Conservation (phyloP, 75 land plant genomes). For the Picea sitchensis region DNA sequence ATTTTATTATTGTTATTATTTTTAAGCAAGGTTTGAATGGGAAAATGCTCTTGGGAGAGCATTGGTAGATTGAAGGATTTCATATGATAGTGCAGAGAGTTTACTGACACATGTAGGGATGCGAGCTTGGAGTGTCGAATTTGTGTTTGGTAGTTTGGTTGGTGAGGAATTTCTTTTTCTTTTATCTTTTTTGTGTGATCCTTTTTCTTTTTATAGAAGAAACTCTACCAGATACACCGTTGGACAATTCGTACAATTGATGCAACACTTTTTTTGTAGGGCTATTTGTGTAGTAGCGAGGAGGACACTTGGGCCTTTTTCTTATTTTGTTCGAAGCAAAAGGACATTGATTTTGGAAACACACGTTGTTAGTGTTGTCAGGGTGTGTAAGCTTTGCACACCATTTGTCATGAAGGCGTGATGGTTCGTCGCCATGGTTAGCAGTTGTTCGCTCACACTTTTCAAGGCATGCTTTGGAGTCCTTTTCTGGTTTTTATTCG, state of each 20-base stretch:
- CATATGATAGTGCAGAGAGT: neutral
- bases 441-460: constrained; percentile 85
- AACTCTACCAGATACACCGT: neutral
- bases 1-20: no score
- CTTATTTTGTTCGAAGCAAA: no score
- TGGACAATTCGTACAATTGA: no score
- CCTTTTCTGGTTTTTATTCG: neutral
- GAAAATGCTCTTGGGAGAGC: no score
- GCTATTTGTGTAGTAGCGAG: neutral
- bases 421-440: constrained; percentile 93
- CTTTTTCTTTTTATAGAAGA: neutral
- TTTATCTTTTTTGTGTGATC: neutral
- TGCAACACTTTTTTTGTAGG: neutral
- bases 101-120: neutral
- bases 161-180: neutral
- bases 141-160: constrained; percentile 3
- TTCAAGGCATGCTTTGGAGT: constrained; percentile 45
- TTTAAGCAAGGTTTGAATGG: no score
- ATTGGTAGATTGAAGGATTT: no score
- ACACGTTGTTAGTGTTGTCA: neutral
- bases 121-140: neutral
- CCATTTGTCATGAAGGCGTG: neutral
- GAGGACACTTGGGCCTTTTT: no score
- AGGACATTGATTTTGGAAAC: neutral
- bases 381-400: neutral